Percentiles rank a stretch among this genome's conserved stretches.
Evolutionary conservation across 192 early-diverging fungal genomes (phyloP).

Genomic region (Umbelopsis vinacea): DNA sequence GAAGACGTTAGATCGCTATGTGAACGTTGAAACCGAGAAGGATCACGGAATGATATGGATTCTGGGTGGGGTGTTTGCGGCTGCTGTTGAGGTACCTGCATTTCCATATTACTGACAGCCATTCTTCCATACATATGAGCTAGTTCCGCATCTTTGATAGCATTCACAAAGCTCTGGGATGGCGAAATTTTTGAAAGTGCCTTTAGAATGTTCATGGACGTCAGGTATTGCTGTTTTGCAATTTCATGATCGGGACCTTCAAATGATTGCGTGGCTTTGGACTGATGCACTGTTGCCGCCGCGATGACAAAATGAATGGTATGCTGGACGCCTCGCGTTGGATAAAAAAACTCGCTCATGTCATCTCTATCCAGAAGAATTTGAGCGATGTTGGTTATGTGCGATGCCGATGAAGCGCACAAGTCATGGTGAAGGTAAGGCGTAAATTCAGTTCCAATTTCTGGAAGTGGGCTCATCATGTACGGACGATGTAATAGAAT

Average conservation of each 20-base stretch:
- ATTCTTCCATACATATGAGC: slow-evolving; percentile 31
- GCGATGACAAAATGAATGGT: slow-evolving; percentile 56
- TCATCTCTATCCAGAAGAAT: slow-evolving; percentile 47
- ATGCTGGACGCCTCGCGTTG: slow-evolving; percentile 56
- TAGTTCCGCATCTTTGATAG: slow-evolving; percentile 29
- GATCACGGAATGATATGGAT: not conserved
- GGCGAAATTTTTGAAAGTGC: slow-evolving; percentile 15
- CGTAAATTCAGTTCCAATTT: slow-evolving; percentile 34
- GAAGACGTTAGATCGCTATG: slow-evolving; percentile 15
- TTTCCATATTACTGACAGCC: slow-evolving; percentile 8
- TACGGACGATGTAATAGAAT: slow-evolving; percentile 60
- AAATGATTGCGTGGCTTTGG: slow-evolving; percentile 18
- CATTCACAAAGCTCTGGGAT: not conserved
- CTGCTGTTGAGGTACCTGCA: not conserved
- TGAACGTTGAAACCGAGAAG: not conserved
- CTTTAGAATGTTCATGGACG: slow-evolving; percentile 23
- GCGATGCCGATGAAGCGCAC: slow-evolving; percentile 55
- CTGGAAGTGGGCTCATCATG: slow-evolving; percentile 25
- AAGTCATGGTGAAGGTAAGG: slow-evolving; percentile 48
- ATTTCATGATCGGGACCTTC: not conserved
- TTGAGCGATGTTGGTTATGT: slow-evolving; percentile 54
- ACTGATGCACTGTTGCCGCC: slow-evolving; percentile 52
- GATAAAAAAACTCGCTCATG: slow-evolving; percentile 47
- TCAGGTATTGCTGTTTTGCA: slow-evolving; percentile 27
- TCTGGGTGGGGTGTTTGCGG: not conserved